These are phyloP conservation scores for Podila verticillata DNA, from an alignment of 192 early-diverging fungal genomes.

Conservation along the genomic window DNA sequence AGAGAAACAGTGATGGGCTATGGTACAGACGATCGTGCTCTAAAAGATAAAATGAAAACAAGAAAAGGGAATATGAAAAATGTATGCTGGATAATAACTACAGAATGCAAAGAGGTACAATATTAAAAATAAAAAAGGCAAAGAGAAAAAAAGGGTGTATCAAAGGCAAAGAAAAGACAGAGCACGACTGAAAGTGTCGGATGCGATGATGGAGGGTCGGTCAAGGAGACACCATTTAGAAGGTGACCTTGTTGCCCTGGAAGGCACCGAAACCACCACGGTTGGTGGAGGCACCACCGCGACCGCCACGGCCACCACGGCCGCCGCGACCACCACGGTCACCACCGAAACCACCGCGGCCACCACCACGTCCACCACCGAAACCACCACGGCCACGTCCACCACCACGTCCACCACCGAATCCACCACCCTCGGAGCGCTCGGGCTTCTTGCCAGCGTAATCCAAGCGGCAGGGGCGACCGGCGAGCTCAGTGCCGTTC, in stretches of 20 bases:
- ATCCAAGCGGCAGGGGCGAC: constrained; percentile 86
- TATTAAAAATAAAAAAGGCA: not conserved
- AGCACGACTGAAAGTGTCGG: constrained; percentile 23
- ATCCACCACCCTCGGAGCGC: constrained; percentile 52
- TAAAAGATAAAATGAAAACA: constrained; percentile 14
- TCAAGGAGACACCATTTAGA: constrained; percentile 22
- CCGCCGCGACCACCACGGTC: constrained; percentile 65
- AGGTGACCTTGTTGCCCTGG: constrained; percentile 30
- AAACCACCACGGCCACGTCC: constrained; percentile 32
- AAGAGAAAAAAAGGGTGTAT: not conserved
- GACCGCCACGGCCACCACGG: constrained; percentile 56
- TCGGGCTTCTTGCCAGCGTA: constrained; percentile 64
- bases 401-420: constrained; percentile 38
- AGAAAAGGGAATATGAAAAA: constrained; percentile 12
- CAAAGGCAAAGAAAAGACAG: constrained; percentile 3
- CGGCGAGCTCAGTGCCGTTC: constrained; percentile 78
- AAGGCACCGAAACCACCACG: constrained; percentile 62
- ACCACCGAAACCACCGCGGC: constrained; percentile 61
- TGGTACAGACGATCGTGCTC: constrained; percentile 36
- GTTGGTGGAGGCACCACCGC: constrained; percentile 57
- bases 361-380: constrained; percentile 47
- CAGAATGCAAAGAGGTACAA: not conserved
- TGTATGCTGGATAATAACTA: constrained; percentile 23
- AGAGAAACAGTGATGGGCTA: constrained; percentile 23
- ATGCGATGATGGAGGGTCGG: not conserved